Evolutionary conservation across 495 filamentous ascomycete species (phyloP).

Genomic region (Astrothelium subdiscretum): DNA sequence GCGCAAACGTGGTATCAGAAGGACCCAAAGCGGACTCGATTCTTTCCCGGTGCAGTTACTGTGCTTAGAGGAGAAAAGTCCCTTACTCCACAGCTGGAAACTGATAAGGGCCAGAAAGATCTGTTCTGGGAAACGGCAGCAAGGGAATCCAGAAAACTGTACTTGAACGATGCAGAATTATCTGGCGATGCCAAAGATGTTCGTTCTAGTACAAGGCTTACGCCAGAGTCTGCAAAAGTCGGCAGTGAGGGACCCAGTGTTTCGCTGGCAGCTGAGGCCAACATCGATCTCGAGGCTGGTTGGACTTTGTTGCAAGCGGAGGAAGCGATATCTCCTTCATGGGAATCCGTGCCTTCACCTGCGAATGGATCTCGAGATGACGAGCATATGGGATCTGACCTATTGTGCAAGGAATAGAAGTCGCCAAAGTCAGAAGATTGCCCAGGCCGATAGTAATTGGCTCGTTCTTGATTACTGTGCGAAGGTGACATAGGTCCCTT

Average conservation of each 20-base stretch:
- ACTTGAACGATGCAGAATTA: not conserved
- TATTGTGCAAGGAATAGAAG: not conserved
- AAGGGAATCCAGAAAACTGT: not conserved
- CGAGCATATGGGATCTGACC: not conserved
- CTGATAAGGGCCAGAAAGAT: not conserved
- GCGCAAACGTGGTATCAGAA: not conserved
- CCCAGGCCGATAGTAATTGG: not conserved
- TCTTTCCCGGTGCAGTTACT: not conserved
- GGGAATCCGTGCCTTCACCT: not conserved
- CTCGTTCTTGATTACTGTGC: not conserved
- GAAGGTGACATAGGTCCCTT: not conserved
- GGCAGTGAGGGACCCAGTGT: not conserved
- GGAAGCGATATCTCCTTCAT: not conserved
- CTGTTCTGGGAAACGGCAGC: not conserved
- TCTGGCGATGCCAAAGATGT: not conserved
- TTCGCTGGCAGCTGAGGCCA: not conserved
- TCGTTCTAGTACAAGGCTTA: not conserved
- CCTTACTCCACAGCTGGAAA: not conserved
- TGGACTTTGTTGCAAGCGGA: constrained; percentile 3
- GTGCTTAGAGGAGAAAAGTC: not conserved
- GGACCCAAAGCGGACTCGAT: not conserved
- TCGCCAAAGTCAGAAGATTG: not conserved
- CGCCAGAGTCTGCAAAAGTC: not conserved
- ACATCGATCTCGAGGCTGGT: not conserved
- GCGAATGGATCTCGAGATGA: not conserved